A percentile compares a stretch with the other conserved stretches of the same genome.
Evolutionary conservation across 306 rosid species (phyloP).

Genomic region (Cyclanthera cordifolia): DNA sequence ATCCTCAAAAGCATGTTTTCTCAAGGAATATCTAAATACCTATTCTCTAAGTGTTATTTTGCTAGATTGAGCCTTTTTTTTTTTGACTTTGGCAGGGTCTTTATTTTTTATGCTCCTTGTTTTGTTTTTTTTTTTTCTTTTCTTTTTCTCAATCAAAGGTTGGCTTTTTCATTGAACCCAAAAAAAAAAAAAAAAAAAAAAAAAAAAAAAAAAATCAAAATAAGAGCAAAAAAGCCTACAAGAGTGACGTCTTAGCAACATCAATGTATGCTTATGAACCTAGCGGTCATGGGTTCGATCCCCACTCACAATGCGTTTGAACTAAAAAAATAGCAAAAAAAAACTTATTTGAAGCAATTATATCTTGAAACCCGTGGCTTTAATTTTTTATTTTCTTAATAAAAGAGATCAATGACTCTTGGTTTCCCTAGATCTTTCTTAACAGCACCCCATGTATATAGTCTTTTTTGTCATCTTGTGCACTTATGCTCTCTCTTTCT

Average conservation of each 20-base stretch:
- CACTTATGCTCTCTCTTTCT: background rate
- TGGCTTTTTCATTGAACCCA: too few relatives aligned
- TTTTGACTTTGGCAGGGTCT: background rate
- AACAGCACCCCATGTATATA: background rate
- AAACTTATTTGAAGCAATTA: background rate
- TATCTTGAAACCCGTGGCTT: too few relatives aligned
- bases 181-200: too few relatives aligned
- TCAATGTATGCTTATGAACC: too few relatives aligned
- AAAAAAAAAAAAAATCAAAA: background rate
- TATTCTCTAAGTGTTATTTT: background rate
- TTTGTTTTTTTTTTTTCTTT: too few relatives aligned
- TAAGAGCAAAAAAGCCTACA: background rate
- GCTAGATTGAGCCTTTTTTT: background rate
- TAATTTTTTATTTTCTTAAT: background rate
- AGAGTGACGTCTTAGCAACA: too few relatives aligned
- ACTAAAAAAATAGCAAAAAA: background rate
- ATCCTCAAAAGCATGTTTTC: background rate
- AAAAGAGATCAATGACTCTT: background rate
- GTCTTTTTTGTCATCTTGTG: background rate
- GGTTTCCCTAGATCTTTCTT: background rate
- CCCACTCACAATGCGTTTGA: too few relatives aligned
- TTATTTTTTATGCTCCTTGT: background rate
- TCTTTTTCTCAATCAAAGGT: background rate
- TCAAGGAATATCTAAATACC: background rate
- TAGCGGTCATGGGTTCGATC: too few relatives aligned